These are phyloP conservation scores for Aspergillus sp. DNA, from an alignment of 2,329 filamentous ascomycete species.

Conservation along the genomic window DNA sequence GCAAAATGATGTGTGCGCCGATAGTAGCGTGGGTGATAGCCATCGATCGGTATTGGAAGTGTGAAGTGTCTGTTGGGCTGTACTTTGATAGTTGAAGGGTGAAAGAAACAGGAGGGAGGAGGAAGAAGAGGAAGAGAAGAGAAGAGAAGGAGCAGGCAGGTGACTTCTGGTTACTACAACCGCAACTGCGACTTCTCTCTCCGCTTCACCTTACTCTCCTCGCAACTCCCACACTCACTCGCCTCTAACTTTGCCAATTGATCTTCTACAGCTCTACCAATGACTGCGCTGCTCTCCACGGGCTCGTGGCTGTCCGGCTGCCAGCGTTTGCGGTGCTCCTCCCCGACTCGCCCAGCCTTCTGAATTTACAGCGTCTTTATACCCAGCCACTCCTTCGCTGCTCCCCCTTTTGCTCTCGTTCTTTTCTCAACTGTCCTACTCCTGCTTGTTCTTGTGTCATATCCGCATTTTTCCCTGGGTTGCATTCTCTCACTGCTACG, in stretches of 20 bases:
- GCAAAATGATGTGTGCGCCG: no score
- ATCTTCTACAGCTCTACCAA: background rate
- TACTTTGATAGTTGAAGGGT: no score
- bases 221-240: background rate
- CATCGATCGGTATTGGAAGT: no score
- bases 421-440: conserved; percentile 5
- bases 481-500: no score
- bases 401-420: conserved; percentile 9
- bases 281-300: background rate
- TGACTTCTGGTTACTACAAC: no score
- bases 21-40: no score
- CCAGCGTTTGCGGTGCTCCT: background rate
- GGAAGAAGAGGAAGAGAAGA: no score
- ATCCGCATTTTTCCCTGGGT: conserved; percentile 18
- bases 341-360: conserved; percentile 28
- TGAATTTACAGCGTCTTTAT: conserved; percentile 22
- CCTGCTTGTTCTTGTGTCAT: conserved; percentile 8
- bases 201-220: background rate
- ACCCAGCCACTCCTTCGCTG: conserved; percentile 23
- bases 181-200: background rate
- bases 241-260: background rate
- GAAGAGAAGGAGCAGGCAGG: no score
- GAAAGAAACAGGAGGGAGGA: no score
- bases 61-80: no score
- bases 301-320: background rate